Conservation (phyloP, 495 filamentous ascomycete species). For the Lichina pygmaea region DNA sequence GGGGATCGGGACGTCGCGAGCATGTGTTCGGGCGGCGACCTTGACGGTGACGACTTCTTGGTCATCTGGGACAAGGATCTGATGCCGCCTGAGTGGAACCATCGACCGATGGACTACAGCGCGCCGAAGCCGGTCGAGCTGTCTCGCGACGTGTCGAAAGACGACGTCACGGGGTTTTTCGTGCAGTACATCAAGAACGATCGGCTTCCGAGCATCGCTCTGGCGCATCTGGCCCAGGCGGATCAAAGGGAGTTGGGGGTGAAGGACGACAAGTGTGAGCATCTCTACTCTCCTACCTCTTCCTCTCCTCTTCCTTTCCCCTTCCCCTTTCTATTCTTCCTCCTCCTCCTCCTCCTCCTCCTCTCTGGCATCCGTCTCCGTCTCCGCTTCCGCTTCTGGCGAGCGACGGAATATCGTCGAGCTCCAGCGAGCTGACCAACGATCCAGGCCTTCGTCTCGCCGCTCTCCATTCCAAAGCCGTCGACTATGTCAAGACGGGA, state of each 20-base stretch:
- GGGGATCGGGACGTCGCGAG: conserved; percentile 67
- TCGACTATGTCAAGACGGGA: conserved; percentile 87
- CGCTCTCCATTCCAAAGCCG: conserved; percentile 61
- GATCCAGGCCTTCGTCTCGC: conserved; percentile 36
- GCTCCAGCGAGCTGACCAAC: background rate
- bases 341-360: background rate
- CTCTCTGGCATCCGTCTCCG: background rate
- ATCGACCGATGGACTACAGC: conserved; percentile 46
- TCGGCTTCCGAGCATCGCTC: conserved; percentile 49
- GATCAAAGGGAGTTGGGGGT: conserved; percentile 37
- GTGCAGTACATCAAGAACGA: conserved; percentile 89
- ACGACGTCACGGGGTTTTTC: conserved; percentile 62
- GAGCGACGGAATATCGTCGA: background rate
- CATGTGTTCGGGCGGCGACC: conserved; percentile 90
- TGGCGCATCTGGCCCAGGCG: conserved; percentile 55
- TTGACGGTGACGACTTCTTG: conserved; percentile 89
- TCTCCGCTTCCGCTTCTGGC: background rate
- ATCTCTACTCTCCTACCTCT: background rate
- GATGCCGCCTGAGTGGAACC: conserved; percentile 39
- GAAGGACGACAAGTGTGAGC: conserved; percentile 35
- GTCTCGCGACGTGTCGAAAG: conserved; percentile 28
- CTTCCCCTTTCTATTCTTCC: background rate
- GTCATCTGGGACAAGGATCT: conserved; percentile 77
- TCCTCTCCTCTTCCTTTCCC: too few relatives aligned
- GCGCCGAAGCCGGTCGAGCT: conserved; percentile 21